phyloP scores from a whole-genome alignment of 2,329 filamentous ascomycete species.

The Chaetomiaceae sp. region DNA sequence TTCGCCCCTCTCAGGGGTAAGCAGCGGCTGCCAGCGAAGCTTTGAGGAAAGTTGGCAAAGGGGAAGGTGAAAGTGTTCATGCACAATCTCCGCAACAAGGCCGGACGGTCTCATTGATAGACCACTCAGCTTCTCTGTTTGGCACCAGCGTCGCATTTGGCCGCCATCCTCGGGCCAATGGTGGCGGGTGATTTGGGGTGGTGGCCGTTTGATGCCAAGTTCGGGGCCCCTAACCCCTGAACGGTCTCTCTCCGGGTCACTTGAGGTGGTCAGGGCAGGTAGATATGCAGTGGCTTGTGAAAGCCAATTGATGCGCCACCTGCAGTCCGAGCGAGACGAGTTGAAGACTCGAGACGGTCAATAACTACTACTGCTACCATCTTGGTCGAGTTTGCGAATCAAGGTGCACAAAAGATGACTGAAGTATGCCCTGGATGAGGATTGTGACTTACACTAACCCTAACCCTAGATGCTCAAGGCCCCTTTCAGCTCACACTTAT shows the following conservation, averaged over 20 bases:
- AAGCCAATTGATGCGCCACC: not conserved
- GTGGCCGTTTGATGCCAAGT: not conserved
- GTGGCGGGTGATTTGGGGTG: not conserved
- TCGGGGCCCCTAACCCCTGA: not conserved
- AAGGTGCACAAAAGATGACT: too few relatives aligned
- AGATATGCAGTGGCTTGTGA: not conserved
- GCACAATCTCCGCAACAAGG: constrained; percentile 8
- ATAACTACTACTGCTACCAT: not conserved
- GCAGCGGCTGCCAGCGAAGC: too few relatives aligned
- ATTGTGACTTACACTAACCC: not conserved
- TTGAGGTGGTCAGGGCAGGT: too few relatives aligned
- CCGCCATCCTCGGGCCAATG: not conserved
- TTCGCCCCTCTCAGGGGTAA: not conserved
- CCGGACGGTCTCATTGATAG: not conserved
- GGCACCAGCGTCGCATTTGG: not conserved
- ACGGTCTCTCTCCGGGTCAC: too few relatives aligned
- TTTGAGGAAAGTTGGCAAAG: not conserved
- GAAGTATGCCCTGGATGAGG: too few relatives aligned
- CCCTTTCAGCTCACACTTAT: too few relatives aligned
- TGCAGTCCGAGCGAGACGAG: not conserved
- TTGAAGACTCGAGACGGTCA: not conserved
- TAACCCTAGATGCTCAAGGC: too few relatives aligned
- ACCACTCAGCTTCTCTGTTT: constrained; percentile 1
- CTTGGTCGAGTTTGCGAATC: too few relatives aligned
- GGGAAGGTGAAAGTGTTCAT: constrained; percentile 7